phyloP scores from a whole-genome alignment of 2,329 filamentous ascomycete genomes.

The Chrysosporium keratinophilum region DNA sequence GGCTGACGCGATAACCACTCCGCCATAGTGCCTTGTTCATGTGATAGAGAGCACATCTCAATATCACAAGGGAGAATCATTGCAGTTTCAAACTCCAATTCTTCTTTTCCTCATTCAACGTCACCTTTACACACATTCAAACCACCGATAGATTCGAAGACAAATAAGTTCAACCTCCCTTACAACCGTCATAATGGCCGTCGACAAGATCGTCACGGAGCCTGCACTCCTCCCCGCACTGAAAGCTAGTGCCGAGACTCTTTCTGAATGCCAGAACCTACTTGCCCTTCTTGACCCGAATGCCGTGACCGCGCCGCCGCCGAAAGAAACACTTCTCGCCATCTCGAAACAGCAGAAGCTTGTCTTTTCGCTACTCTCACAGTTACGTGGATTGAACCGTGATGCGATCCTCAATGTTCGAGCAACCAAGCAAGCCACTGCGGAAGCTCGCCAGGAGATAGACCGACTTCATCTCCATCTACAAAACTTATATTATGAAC shows the following conservation, averaged over 20 bases:
- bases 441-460: conserved; percentile 80
- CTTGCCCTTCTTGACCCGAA: conserved; percentile 39
- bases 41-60: too few species aligned
- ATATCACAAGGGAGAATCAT: too few species aligned
- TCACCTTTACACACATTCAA: too few species aligned
- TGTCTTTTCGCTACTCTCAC: conserved; percentile 66
- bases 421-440: conserved; percentile 74
- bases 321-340: conserved; percentile 45
- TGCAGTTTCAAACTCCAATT: too few species aligned
- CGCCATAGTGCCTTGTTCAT: too few species aligned
- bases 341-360: conserved; percentile 68
- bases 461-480: conserved; percentile 84
- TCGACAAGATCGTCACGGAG: conserved; percentile 52
- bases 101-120: too few species aligned
- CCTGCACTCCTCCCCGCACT: conserved; percentile 57
- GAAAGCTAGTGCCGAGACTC: conserved; percentile 60
- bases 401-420: conserved; percentile 70
- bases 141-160: too few species aligned
- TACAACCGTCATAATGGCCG: conserved; percentile 37
- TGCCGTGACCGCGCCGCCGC: conserved; percentile 31
- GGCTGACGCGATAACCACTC: too few species aligned
- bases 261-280: conserved; percentile 54
- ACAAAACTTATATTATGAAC: conserved; percentile 94
- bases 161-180: neutral
- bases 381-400: conserved; percentile 72